These are phyloP conservation scores for Dipteronia dyeriana DNA, from an alignment of 345 rosid genomes.

Conservation along the genomic window DNA sequence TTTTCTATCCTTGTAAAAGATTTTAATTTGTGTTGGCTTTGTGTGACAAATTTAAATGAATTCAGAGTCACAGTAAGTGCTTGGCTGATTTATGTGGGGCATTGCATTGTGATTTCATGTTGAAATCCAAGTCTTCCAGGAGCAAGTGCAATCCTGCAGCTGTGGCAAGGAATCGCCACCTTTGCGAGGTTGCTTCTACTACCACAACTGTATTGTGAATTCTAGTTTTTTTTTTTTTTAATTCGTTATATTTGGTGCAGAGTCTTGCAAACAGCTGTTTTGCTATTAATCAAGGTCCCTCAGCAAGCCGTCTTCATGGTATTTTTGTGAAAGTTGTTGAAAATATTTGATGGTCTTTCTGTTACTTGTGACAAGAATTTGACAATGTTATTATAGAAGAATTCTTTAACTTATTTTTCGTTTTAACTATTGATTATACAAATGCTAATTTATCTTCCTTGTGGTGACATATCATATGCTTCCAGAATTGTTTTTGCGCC, in stretches of 20 bases:
- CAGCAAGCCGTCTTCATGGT: slow-evolving; percentile 93
- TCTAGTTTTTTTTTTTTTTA: slow-evolving; percentile 9
- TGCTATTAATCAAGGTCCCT: slow-evolving; percentile 69
- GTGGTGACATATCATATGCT: slow-evolving; percentile 19
- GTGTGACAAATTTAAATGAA: slow-evolving; percentile 21
- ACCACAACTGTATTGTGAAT: not conserved
- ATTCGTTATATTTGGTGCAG: slow-evolving; percentile 41
- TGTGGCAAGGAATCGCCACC: slow-evolving; percentile 74
- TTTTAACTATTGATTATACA: slow-evolving; percentile 3
- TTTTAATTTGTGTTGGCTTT: slow-evolving; percentile 3
- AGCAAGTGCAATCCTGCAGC: slow-evolving; percentile 92
- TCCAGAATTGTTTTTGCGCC: slow-evolving; percentile 77
- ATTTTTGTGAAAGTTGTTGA: slow-evolving; percentile 21
- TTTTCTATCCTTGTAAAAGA: not conserved
- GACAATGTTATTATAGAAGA: slow-evolving; percentile 4
- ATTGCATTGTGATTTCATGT: slow-evolving; percentile 80
- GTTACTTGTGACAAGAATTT: slow-evolving; percentile 2
- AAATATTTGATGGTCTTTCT: slow-evolving; percentile 7
- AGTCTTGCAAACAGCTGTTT: slow-evolving; percentile 89
- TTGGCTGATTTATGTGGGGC: slow-evolving; percentile 96
- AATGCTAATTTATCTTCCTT: slow-evolving; percentile 18
- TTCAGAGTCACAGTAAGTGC: slow-evolving; percentile 78
- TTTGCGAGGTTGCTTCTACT: slow-evolving; percentile 72
- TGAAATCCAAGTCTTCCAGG: slow-evolving; percentile 59
- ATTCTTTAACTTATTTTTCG: slow-evolving; percentile 11